Percentiles rank a stretch among this genome's conserved stretches.
Evolutionary conservation across 441 rosid genomes (phyloP).

Genomic region (Geranium incanum): DNA sequence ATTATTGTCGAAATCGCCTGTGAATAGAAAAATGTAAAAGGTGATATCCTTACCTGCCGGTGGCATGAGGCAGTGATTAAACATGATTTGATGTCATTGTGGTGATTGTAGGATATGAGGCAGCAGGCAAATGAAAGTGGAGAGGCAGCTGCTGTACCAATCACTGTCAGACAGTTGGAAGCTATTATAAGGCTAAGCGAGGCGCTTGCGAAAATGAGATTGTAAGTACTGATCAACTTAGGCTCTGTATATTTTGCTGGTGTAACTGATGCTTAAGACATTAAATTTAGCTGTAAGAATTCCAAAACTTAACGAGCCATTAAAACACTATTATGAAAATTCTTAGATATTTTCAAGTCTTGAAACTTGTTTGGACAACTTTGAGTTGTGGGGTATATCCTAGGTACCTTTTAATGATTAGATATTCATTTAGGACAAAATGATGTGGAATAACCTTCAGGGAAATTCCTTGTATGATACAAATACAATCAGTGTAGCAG

Average conservation of each 20-base stretch:
- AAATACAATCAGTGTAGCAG: too few relatives aligned
- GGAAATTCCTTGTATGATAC: too few relatives aligned
- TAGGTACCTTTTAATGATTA: not conserved
- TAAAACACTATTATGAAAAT: not conserved
- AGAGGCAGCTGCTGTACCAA: slow-evolving; percentile 81
- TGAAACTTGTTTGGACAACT: not conserved
- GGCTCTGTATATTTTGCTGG: not conserved
- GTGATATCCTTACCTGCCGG: not conserved
- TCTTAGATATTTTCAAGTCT: not conserved
- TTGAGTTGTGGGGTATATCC: not conserved
- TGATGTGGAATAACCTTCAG: too few relatives aligned
- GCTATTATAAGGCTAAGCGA: slow-evolving; percentile 87
- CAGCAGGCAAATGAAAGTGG: slow-evolving; percentile 92
- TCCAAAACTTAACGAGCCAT: not conserved
- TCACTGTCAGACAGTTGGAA: slow-evolving; percentile 93
- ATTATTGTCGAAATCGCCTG: not conserved
- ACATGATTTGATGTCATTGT: not conserved
- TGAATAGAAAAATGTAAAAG: not conserved
- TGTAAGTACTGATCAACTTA: slow-evolving; percentile 43
- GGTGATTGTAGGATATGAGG: slow-evolving; percentile 65
- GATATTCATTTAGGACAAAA: too few relatives aligned
- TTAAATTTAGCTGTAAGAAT: not conserved
- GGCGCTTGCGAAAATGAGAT: slow-evolving; percentile 90
- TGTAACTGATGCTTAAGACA: not conserved
- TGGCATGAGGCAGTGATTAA: not conserved